Base-by-base conservation (phyloP, 2,329 filamentous ascomycete genomes). In the Penicillium concentricum region DNA sequence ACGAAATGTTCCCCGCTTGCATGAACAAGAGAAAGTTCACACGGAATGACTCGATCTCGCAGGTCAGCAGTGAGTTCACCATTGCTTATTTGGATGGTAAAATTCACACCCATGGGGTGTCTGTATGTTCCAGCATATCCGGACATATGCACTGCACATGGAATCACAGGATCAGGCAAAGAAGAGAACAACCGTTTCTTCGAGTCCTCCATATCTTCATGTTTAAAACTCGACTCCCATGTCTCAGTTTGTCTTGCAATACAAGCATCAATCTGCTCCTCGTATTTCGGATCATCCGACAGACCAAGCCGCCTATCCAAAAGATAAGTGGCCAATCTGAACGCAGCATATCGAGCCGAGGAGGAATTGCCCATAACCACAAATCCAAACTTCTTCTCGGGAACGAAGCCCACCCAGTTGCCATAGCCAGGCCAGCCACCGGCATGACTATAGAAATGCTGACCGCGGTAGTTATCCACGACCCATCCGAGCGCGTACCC, bases 401-500 rank as follows among this genome's bases (percentile, higher is more conserved):
- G 64, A 6, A 69, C 16, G n/a, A 67, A 67, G 1, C 61, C 64
- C 6, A 68, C 61, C 46, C 59, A 57, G 2, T 53, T 60, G 1
- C 53, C 56, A 35, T 63, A 65, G 0, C 65, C 66, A 4, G 54
- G 51, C 63, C 65, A 67, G 24, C 65, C 61, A 10, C 63, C 66
- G 6, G 57, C 50, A 30, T 68, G 65, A 48, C 58, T 60, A 28
- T 61, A 61, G 5, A 67, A 8, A n/a, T 59, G 51, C n/a, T 60
- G 52, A 5, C 65, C 65, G 8, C 54, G 63, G 24, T 66, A 67
- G 13, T 55, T 55, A 16, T 66, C 61, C 4, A 64, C 54, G 7
- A 58, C 61, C 66, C 65, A 68, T 3, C 66, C 66, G 0, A 68
- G 50, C 4, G 63, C 61, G 30, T 69, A 67, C 1, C 56, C 45